A percentile compares a stretch with the other conserved stretches of the same genome.
Conservation (phyloP, 2,329 filamentous ascomycete species). For the Aspergillus sp. region DNA sequence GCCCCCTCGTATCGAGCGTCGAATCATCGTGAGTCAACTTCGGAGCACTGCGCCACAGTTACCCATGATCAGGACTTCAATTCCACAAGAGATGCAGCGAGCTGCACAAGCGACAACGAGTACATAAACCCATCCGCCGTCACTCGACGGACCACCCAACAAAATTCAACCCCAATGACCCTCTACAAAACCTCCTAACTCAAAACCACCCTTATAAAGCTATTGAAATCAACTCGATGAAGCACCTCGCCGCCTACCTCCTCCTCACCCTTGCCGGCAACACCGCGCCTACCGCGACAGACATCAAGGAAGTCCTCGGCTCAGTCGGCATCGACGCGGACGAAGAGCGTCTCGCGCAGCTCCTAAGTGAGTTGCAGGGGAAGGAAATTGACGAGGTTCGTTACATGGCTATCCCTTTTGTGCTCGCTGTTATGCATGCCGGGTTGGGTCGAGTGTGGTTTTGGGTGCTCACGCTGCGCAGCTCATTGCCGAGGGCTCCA, state of each 20-base stretch:
- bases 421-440: neutral
- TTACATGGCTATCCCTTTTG: neutral
- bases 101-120: too few relatives aligned
- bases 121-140: neutral
- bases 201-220: neutral
- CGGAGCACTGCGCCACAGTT: too few relatives aligned
- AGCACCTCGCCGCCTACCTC: constrained; percentile 99
- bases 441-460: too few relatives aligned
- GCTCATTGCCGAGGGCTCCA: constrained; percentile 6
- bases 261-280: constrained; percentile 95
- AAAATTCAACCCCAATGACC: neutral
- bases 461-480: neutral
- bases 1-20: too few relatives aligned
- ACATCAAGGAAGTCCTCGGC: constrained; percentile 86
- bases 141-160: too few relatives aligned
- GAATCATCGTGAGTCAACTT: too few relatives aligned
- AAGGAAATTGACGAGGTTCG: constrained; percentile 84
- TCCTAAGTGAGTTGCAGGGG: constrained; percentile 74
- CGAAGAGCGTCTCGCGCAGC: constrained; percentile 77
- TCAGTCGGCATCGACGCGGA: constrained; percentile 96
- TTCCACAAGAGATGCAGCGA: too few relatives aligned
- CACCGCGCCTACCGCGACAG: constrained; percentile 77
- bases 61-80: too few relatives aligned
- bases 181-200: neutral
- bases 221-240: constrained; percentile 63